phyloP scores from a whole-genome alignment of 2,329 filamentous ascomycete genomes.

The Penicillium sp. region DNA sequence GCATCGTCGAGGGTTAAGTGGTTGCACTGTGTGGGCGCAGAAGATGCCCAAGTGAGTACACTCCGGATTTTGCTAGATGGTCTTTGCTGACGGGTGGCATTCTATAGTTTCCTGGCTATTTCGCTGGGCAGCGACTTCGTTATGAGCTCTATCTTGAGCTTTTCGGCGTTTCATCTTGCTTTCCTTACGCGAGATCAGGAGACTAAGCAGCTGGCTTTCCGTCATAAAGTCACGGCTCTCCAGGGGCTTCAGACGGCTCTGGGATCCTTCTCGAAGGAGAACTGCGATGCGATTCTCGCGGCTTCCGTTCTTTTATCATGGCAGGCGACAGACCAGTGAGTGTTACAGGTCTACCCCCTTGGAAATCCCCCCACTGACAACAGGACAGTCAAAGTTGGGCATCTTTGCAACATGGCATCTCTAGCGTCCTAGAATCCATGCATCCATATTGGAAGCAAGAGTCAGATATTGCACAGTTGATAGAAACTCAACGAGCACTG shows the following conservation, averaged over 20 bases:
- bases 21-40: slow-evolving; percentile 84
- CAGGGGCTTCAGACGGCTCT: slow-evolving; percentile 84
- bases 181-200: slow-evolving; percentile 79
- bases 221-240: slow-evolving; percentile 76
- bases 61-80: slow-evolving; percentile 6
- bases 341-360: slow-evolving; percentile 22
- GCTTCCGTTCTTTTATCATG: slow-evolving; percentile 87
- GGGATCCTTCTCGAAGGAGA: slow-evolving; percentile 70
- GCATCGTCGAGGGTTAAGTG: slow-evolving; percentile 64
- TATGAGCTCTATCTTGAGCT: slow-evolving; percentile 83
- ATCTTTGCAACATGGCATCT: slow-evolving; percentile 82
- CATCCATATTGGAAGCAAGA: slow-evolving; percentile 75
- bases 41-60: slow-evolving; percentile 76
- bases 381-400: slow-evolving; percentile 73
- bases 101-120: slow-evolving; percentile 64
- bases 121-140: slow-evolving; percentile 76
- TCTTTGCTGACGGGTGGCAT: slow-evolving; percentile 17
- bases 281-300: slow-evolving; percentile 82
- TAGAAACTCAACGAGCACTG: slow-evolving; percentile 36
- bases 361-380: slow-evolving; percentile 17
- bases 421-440: slow-evolving; percentile 85
- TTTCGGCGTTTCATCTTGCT: slow-evolving; percentile 89
- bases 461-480: slow-evolving; percentile 51
- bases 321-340: slow-evolving; percentile 93
- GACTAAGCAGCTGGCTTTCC: slow-evolving; percentile 78